Conservation (phyloP, 495 filamentous ascomycete genomes). For the Neurospora sp. region DNA sequence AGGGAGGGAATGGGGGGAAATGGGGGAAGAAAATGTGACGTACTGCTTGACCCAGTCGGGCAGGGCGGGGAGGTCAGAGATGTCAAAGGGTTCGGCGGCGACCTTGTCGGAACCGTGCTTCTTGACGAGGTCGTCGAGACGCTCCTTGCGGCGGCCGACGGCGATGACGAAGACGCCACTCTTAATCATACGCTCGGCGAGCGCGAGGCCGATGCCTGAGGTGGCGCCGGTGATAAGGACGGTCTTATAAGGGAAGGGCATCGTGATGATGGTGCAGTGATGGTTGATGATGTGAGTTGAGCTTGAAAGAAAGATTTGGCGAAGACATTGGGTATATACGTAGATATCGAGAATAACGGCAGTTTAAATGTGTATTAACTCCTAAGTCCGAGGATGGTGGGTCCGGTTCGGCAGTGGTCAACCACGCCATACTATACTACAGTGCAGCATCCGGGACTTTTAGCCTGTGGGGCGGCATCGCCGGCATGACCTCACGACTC, state of each 20-base stretch:
- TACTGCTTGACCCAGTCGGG: conserved; percentile 44
- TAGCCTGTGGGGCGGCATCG: neutral
- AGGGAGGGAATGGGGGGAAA: neutral
- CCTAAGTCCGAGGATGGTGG: neutral
- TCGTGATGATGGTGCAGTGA: conserved; percentile 10
- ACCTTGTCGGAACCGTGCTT: conserved; percentile 48
- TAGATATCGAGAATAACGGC: neutral
- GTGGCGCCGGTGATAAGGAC: conserved; percentile 65
- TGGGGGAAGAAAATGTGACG: neutral
- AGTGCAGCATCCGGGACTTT: neutral
- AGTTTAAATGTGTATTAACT: neutral
- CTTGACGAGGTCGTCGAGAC: conserved; percentile 50
- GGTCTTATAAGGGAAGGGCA: conserved; percentile 56
- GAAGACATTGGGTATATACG: neutral
- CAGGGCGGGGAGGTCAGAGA: conserved; percentile 51
- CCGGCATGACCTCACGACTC: neutral
- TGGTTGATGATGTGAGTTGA: neutral
- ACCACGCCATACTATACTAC: too few species aligned
- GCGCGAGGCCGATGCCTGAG: conserved; percentile 56
- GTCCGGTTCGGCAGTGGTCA: neutral
- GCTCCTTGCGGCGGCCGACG: conserved; percentile 55
- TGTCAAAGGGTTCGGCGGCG: conserved; percentile 48
- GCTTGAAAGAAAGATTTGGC: neutral
- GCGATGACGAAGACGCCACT: conserved; percentile 52
- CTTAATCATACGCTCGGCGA: conserved; percentile 53